Evolutionary conservation across 2,329 filamentous ascomycete genomes (phyloP).

Genomic region (Fusarium sp.): DNA sequence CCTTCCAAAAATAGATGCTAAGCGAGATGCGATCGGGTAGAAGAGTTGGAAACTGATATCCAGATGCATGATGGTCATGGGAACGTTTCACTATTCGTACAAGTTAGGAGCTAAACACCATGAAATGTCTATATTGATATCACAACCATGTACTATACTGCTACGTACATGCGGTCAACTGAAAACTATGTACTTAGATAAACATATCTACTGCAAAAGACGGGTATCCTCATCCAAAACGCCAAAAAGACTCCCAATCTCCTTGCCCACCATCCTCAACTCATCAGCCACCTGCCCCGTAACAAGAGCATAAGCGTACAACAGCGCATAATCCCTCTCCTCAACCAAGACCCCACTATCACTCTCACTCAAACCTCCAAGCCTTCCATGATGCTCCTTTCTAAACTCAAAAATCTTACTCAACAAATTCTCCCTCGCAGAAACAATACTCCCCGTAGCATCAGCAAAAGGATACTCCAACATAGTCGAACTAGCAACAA

Average conservation of each 20-base stretch:
- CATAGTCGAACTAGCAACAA: constrained; percentile 92
- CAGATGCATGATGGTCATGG: too few relatives aligned
- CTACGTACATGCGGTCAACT: too few relatives aligned
- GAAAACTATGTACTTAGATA: too few relatives aligned
- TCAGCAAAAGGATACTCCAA: constrained; percentile 93
- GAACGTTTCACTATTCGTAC: too few relatives aligned
- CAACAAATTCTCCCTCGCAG: constrained; percentile 84
- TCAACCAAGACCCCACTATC: constrained; percentile 58
- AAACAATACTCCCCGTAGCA: constrained; percentile 83
- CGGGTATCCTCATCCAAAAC: constrained; percentile 39
- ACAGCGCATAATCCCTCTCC: constrained; percentile 86
- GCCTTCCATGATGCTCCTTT: constrained; percentile 66
- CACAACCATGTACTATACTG: too few relatives aligned
- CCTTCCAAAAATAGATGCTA: too few relatives aligned
- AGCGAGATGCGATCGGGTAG: too few relatives aligned
- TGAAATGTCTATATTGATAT: too few relatives aligned
- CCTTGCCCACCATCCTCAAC: constrained; percentile 67
- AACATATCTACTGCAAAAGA: constrained; percentile 22
- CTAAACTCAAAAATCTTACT: constrained; percentile 90
- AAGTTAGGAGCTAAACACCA: too few relatives aligned
- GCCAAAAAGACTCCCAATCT: constrained; percentile 50
- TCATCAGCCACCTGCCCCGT: constrained; percentile 75
- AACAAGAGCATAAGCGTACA: constrained; percentile 88
- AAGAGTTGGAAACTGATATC: too few relatives aligned
- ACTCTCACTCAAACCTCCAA: constrained; percentile 33